phyloP scores from a whole-genome alignment of 495 filamentous ascomycete genomes.

The Tricharina praecox region DNA sequence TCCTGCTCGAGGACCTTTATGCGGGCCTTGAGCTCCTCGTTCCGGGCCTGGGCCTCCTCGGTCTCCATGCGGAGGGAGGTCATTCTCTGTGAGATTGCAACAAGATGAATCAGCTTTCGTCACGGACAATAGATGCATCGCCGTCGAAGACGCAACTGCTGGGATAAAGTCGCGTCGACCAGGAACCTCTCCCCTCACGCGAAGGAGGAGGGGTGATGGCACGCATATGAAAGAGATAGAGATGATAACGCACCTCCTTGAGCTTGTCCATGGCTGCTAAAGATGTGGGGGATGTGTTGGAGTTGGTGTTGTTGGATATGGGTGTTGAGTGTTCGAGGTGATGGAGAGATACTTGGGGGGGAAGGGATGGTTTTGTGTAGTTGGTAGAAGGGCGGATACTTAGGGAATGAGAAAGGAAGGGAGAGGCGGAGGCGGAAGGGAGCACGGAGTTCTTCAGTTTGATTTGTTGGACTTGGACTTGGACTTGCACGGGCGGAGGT shows the following conservation, averaged over 20 bases:
- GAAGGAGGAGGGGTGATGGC: no score
- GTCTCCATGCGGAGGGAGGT: slow-evolving; percentile 79
- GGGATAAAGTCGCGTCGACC: no score
- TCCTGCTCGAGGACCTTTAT: slow-evolving; percentile 88
- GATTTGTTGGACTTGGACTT: no score
- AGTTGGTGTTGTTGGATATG: no score
- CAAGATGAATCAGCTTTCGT: not conserved
- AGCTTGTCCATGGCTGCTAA: slow-evolving; percentile 35
- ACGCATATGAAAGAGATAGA: not conserved
- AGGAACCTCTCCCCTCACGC: no score
- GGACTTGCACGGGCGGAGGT: slow-evolving; percentile 7
- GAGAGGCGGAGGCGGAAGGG: no score
- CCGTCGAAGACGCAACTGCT: not conserved
- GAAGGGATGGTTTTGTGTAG: no score
- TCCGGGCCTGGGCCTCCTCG: slow-evolving; percentile 58
- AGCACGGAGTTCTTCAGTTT: no score
- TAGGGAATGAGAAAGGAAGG: no score
- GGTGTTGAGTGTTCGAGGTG: slow-evolving; percentile 5
- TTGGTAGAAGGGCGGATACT: no score
- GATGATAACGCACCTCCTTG: slow-evolving; percentile 24
- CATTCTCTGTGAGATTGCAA: slow-evolving; percentile 59
- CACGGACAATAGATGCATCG: not conserved
- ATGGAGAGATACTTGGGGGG: not conserved
- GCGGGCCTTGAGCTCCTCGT: slow-evolving; percentile 69
- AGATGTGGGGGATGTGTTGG: slow-evolving; percentile 2